Conservation (phyloP, 2,329 filamentous ascomycete genomes). For the Scedosporium aurantiacum region DNA sequence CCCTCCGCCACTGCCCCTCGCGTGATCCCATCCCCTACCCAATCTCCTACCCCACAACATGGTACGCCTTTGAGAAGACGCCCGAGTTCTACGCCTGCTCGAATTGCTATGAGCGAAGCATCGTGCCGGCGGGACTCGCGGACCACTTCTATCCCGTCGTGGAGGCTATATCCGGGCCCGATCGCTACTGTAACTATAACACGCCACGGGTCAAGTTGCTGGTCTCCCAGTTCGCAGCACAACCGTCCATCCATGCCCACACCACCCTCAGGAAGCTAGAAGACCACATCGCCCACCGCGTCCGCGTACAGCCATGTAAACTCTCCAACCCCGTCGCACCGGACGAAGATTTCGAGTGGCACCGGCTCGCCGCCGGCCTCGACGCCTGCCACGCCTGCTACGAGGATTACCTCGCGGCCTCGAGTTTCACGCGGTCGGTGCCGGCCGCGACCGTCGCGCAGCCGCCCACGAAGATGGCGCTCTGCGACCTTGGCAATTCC, state of each 20-base stretch:
- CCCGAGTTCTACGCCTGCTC: constrained; percentile 6
- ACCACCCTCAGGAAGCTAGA: background rate
- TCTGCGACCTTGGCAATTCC: constrained; percentile 3
- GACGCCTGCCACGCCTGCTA: constrained; percentile 6
- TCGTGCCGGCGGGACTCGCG: background rate
- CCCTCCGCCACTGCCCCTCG: constrained; percentile 6
- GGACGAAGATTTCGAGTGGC: constrained; percentile 2
- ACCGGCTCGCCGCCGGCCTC: constrained; percentile 2
- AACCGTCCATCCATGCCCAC: background rate
- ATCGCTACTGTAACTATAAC: constrained; percentile 5
- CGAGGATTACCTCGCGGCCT: constrained; percentile 2
- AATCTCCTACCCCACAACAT: constrained; percentile 6
- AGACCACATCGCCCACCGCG: background rate
- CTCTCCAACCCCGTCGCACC: background rate
- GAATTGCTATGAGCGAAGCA: background rate
- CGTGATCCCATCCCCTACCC: constrained; percentile 7
- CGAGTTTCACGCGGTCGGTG: background rate
- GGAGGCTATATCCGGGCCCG: constrained; percentile 3
- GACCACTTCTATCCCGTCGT: constrained; percentile 2
- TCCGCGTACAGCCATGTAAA: background rate
- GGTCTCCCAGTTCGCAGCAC: background rate
- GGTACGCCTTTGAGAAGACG: constrained; percentile 2
- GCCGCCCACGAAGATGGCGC: constrained; percentile 5
- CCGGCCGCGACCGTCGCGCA: background rate
- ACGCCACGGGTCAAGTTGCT: constrained; percentile 1